phyloP scores from a whole-genome alignment of 2,329 filamentous ascomycete species.

The Alternaria consortialis region DNA sequence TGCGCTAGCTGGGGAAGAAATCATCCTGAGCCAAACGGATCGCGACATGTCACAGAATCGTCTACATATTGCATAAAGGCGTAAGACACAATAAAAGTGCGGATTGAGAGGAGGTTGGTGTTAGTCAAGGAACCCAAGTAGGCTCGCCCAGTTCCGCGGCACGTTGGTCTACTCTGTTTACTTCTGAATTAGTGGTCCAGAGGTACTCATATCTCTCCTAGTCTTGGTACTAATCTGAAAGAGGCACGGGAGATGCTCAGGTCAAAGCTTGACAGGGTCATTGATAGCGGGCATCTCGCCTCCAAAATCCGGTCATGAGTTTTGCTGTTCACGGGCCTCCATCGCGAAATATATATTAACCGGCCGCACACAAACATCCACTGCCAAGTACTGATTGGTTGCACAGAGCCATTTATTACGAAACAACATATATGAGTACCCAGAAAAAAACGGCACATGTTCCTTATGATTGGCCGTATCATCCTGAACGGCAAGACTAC shows the following conservation, averaged over 20 bases:
- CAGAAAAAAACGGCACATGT: background rate
- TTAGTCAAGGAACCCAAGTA: background rate
- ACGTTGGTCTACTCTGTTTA: background rate
- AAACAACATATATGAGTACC: slow-evolving; percentile 19
- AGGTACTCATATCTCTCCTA: too few species aligned
- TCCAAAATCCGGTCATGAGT: slow-evolving; percentile 18
- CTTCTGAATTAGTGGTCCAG: background rate
- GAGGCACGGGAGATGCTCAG: background rate
- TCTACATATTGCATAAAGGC: background rate
- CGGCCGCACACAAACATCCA: slow-evolving; percentile 17
- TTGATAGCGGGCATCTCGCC: background rate
- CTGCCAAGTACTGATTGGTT: slow-evolving; percentile 22
- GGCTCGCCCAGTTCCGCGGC: background rate
- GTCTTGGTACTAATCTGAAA: too few species aligned
- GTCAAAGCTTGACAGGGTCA: background rate
- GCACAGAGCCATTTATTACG: slow-evolving; percentile 21
- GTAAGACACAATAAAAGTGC: background rate
- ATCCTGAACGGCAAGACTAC: background rate
- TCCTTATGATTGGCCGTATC: background rate
- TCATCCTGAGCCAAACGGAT: background rate
- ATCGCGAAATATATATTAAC: slow-evolving; percentile 28
- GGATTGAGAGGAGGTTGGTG: background rate
- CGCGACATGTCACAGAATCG: background rate
- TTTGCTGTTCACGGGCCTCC: slow-evolving; percentile 19
- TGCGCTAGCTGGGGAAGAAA: background rate